phyloP scores from a whole-genome alignment of 495 filamentous ascomycete species.

The Lepraria neglecta region DNA sequence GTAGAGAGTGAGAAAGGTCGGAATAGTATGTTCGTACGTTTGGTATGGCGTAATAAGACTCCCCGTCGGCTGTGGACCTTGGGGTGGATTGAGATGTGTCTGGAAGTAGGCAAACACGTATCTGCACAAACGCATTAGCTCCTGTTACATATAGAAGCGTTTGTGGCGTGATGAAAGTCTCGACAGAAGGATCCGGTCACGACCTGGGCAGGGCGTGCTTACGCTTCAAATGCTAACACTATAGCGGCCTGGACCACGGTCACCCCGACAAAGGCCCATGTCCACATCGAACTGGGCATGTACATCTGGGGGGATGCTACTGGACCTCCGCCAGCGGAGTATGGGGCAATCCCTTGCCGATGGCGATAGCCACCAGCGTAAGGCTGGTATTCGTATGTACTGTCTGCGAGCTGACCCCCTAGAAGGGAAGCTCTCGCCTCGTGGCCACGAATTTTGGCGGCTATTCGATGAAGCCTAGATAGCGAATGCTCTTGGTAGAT shows the following conservation, averaged over 20 bases:
- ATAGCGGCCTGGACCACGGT: slow-evolving; percentile 70
- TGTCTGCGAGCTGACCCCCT: slow-evolving; percentile 51
- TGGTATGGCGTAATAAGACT: slow-evolving; percentile 59
- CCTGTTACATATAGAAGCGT: neutral
- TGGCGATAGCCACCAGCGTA: slow-evolving; percentile 47
- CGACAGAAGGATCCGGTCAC: neutral
- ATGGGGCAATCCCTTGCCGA: slow-evolving; percentile 47
- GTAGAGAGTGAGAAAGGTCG: slow-evolving; percentile 90
- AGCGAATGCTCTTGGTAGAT: neutral
- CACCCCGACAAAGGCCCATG: slow-evolving; percentile 73
- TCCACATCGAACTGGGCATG: slow-evolving; percentile 74
- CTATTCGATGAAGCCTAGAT: slow-evolving; percentile 14
- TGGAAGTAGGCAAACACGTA: slow-evolving; percentile 51
- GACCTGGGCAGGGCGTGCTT: slow-evolving; percentile 35
- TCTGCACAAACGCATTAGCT: slow-evolving; percentile 29
- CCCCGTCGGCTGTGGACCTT: slow-evolving; percentile 52
- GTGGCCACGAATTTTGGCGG: slow-evolving; percentile 55
- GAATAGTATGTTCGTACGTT: slow-evolving; percentile 61
- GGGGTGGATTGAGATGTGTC: slow-evolving; percentile 56
- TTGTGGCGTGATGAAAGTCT: neutral
- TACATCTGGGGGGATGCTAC: slow-evolving; percentile 49
- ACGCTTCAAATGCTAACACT: slow-evolving; percentile 80
- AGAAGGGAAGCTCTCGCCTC: slow-evolving; percentile 59
- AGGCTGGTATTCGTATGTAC: slow-evolving; percentile 39
- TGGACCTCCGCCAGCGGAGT: slow-evolving; percentile 26